Evolutionary conservation across 2,329 filamentous ascomycete species (phyloP).

Genomic region (Cladosporium halotolerans): DNA sequence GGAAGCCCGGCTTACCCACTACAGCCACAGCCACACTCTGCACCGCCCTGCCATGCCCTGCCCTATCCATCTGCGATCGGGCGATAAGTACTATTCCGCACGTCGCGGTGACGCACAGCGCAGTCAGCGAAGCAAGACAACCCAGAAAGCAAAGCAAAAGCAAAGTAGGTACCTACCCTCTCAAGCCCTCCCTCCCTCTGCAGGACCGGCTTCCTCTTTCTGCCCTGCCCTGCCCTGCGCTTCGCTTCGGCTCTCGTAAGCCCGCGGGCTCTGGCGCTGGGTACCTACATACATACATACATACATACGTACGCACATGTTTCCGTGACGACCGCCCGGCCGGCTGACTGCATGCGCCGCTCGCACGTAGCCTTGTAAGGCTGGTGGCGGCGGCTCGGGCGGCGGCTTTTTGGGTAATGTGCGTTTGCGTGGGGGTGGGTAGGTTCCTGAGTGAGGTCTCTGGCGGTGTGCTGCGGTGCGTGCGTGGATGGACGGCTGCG

Average conservation of each 20-base stretch:
- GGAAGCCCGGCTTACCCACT: too few species aligned
- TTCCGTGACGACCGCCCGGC: too few species aligned
- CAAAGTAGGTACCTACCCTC: neutral
- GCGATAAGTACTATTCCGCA: neutral
- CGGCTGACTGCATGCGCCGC: too few species aligned
- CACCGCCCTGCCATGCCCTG: neutral
- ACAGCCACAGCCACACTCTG: neutral
- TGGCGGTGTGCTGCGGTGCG: neutral
- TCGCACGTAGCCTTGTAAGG: slow-evolving; percentile 2
- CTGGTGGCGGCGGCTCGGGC: neutral
- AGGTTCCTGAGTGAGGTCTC: too few species aligned
- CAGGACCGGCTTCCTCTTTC: too few species aligned
- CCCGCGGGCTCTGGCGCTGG: neutral
- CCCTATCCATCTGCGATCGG: neutral
- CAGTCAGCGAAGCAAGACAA: neutral
- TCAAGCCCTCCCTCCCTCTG: too few species aligned
- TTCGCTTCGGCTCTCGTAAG: too few species aligned
- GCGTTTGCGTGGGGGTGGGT: too few species aligned
- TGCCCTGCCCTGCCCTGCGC: too few species aligned
- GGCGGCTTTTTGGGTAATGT: too few species aligned
- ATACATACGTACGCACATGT: neutral
- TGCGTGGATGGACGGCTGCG: slow-evolving; percentile 7
- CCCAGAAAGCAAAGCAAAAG: neutral
- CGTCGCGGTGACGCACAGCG: neutral
- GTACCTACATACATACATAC: neutral